Evolutionary conservation across 805 yeast genomes (phyloP).

Genomic region (Pichia pseudocactophila): DNA sequence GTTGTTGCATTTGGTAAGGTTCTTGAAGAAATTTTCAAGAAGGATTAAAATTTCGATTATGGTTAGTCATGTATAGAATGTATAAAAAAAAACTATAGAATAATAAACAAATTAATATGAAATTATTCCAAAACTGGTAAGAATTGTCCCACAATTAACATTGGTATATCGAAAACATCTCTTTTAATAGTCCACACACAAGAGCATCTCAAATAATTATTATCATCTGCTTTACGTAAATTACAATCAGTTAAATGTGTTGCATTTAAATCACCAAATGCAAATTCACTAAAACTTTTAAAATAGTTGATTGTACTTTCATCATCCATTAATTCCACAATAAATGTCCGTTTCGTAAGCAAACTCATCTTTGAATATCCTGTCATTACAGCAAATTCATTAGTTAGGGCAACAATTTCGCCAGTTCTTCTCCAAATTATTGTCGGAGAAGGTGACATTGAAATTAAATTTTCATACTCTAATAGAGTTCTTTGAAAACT

Average conservation of each 20-base stretch:
- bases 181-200: constrained; percentile 81
- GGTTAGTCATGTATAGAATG: neutral
- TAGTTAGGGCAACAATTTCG: constrained; percentile 70
- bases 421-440: constrained; percentile 84
- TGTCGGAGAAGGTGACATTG: constrained; percentile 66
- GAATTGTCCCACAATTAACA: constrained; percentile 77
- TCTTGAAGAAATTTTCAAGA: constrained; percentile 19
- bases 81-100: no score
- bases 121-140: constrained; percentile 45
- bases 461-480: constrained; percentile 48
- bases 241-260: constrained; percentile 44
- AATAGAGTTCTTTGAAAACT: constrained; percentile 46
- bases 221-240: constrained; percentile 29
- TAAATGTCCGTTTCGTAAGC: constrained; percentile 52
- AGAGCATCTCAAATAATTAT: constrained; percentile 47
- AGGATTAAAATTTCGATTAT: neutral
- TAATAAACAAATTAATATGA: no score
- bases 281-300: constrained; percentile 58
- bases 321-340: constrained; percentile 79
- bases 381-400: constrained; percentile 62
- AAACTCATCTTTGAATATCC: constrained; percentile 54
- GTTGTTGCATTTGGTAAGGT: constrained; percentile 34
- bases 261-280: constrained; percentile 57
- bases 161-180: constrained; percentile 77
- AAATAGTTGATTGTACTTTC: constrained; percentile 65